phyloP scores from a whole-genome alignment of 2,329 filamentous ascomycete genomes.

The Neonectria magnoliae region DNA sequence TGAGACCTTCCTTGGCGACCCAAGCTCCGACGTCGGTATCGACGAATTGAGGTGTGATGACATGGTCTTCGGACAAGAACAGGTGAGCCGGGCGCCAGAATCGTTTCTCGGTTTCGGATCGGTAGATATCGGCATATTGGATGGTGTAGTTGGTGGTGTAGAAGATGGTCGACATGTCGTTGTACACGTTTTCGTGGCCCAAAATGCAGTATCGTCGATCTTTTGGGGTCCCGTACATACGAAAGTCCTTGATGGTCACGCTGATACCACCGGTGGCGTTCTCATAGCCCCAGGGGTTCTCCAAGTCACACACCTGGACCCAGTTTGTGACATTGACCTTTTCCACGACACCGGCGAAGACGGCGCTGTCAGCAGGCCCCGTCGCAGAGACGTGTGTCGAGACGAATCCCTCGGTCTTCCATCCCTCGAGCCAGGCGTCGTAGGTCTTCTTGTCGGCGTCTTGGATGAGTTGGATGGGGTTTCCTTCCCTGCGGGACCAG shows the following conservation, averaged over 20 bases:
- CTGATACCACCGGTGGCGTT: neutral
- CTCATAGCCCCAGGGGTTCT: neutral
- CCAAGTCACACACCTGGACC: conserved; percentile 23
- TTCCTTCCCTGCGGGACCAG: conserved; percentile 15
- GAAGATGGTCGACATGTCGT: conserved; percentile 24
- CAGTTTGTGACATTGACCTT: conserved; percentile 13
- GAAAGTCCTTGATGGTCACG: conserved; percentile 23
- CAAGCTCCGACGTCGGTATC: conserved; percentile 27
- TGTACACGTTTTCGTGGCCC: conserved; percentile 27
- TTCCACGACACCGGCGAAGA: conserved; percentile 10
- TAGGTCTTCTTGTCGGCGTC: conserved; percentile 12
- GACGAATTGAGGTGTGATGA: conserved; percentile 28
- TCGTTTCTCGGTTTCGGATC: conserved; percentile 23
- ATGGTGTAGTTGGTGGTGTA: neutral
- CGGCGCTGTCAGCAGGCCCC: conserved; percentile 14
- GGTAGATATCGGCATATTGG: neutral
- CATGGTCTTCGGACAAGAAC: conserved; percentile 30
- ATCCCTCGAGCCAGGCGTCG: conserved; percentile 18
- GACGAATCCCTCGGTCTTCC: conserved; percentile 9
- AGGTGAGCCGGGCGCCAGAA: conserved; percentile 28
- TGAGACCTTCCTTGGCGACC: conserved; percentile 15
- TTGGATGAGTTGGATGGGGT: conserved; percentile 11
- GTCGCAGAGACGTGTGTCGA: conserved; percentile 25
- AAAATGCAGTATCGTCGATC: conserved; percentile 32
- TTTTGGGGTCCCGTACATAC: conserved; percentile 26